Evolutionary conservation across 768 basidiomycete genomes (phyloP), one percentile per base, ranked within the genome.

Genomic region (Boletales sp.): DNA sequence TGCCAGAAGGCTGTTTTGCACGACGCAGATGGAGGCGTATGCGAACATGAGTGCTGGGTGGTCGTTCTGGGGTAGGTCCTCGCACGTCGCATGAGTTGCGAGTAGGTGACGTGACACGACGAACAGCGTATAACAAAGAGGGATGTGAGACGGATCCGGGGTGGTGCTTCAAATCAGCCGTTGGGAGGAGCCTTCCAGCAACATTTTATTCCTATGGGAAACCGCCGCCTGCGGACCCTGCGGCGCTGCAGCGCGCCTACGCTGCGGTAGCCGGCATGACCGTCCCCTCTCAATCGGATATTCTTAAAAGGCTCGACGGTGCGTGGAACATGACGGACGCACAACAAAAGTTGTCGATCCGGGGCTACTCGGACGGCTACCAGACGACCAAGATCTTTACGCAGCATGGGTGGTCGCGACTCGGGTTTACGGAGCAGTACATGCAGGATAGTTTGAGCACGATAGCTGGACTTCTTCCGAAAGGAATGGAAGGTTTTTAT

Each of bases 111-210:
- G 10, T 31, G 50, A 13, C 55, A 17, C 4, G 5, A 25, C 25
- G 21, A 46, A 36, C 39, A 84, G 81, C 82, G 4, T 86, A 82
- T 56, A 71, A 74, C 48, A 84, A 80, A 53, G 87, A 87, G 58
- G 72, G 67, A 9, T 87, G 84, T 52, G 69, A 74, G 8, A 62
- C 69, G 17, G 83, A 86, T 50, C 71, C 72, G 12, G 83, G 78
- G 8, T 88, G 86, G 87, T 88, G 86, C 58, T 87, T 88, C 72
- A 78, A 72, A 46, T 64, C 73, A 4, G 81, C 80, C 0, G 78
- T 86, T 28, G 81, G 79, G 9, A 76, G 70, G 12, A 73, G 66
- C 35, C 74, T 88, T 5, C 84, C 86, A 0, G 54, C 68, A 5
- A 75, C 72, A 10, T 87, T 89, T 65, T 83, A 74, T 60, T 72